Evolutionary conservation across 2,329 filamentous ascomycete species (phyloP).

Genomic region (Neonectria ditissima): DNA sequence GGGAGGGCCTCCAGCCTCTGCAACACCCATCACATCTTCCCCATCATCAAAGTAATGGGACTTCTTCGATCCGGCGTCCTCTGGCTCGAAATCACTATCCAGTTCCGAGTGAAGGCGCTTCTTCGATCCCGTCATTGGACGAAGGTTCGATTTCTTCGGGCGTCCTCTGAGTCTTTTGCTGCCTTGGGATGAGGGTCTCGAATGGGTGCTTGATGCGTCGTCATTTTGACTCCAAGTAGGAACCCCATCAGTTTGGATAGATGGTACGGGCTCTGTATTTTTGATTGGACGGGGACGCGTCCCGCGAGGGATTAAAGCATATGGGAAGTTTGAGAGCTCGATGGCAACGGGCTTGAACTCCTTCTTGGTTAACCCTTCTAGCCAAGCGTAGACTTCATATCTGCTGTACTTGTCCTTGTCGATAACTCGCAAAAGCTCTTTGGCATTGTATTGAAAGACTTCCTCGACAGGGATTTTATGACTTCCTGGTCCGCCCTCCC

Average conservation of each 20-base stretch:
- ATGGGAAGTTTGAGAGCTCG: constrained; percentile 46
- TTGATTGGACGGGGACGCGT: constrained; percentile 27
- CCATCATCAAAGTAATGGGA: constrained; percentile 49
- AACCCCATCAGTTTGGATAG: constrained; percentile 4
- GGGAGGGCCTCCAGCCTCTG: constrained; percentile 33
- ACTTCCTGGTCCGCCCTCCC: constrained; percentile 43
- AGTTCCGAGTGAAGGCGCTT: constrained; percentile 58
- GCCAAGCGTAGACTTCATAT: constrained; percentile 50
- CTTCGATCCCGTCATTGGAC: constrained; percentile 55
- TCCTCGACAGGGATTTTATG: constrained; percentile 58
- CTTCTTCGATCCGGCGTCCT: constrained; percentile 50
- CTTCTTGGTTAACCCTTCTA: constrained; percentile 46
- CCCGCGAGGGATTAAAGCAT: constrained; percentile 40
- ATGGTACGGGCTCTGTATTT: not conserved
- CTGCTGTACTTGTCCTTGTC: constrained; percentile 49
- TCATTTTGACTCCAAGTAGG: constrained; percentile 24
- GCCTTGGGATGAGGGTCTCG: constrained; percentile 36
- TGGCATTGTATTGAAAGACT: constrained; percentile 59
- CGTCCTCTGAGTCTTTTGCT: constrained; percentile 53
- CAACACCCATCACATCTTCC: constrained; percentile 50
- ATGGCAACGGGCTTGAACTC: constrained; percentile 46
- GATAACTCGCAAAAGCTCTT: constrained; percentile 52
- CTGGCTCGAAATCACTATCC: constrained; percentile 54
- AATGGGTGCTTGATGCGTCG: constrained; percentile 38
- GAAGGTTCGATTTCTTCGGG: constrained; percentile 58